Base-by-base conservation (phyloP, 306 rosid genomes). In the Inga leiocalycina region DNA sequence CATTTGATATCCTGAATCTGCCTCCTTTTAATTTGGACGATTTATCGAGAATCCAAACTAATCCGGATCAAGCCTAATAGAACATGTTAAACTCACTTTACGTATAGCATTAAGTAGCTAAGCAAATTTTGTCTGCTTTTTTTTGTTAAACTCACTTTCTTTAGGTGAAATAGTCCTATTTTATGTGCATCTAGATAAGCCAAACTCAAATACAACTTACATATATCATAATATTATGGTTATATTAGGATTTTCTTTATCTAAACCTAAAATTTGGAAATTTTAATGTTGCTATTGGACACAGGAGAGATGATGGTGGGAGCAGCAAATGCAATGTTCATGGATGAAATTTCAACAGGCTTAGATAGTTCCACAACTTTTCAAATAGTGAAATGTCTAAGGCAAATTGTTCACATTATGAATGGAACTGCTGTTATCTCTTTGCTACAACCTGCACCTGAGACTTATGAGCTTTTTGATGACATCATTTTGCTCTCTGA, bases 231-330 rank as follows among this genome's bases (percentile, higher is more conserved):
- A 59, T 59, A 10, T 22, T 24, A 22, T n/a, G 66, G 15, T 59
- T 22, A 22, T 59, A 22, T 59, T 22, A 59, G 15, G 13, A 22
- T 59, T 65, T 65, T 65, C 39, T 32, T 2, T 14, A 32, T 14
- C 71, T 32, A 5, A 32, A 65, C 20, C n/a, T 32, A 15, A 32
- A 15, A 32, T 32, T 65, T 32, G 71, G 37, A 32, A 32, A 65
- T 32, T 82, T 4, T 62, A 32, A 44, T 82, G 15, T 32, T 32
- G 41, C 4, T 12, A 76, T 39, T 71, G 46, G 44, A 64, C 51
- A 37, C 86, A 86, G 92, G 92, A 62, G 89, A 89, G 84, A 89
- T 89, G 92, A 51, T 89, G 80, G 89, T 89, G 73, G 90, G 92
- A 22, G 88, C 92, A 24, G 78, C 86, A 77, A 87, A 81, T 32